phyloP scores from a whole-genome alignment of 768 basidiomycete genomes.

The Nevesoporus exiguus region DNA sequence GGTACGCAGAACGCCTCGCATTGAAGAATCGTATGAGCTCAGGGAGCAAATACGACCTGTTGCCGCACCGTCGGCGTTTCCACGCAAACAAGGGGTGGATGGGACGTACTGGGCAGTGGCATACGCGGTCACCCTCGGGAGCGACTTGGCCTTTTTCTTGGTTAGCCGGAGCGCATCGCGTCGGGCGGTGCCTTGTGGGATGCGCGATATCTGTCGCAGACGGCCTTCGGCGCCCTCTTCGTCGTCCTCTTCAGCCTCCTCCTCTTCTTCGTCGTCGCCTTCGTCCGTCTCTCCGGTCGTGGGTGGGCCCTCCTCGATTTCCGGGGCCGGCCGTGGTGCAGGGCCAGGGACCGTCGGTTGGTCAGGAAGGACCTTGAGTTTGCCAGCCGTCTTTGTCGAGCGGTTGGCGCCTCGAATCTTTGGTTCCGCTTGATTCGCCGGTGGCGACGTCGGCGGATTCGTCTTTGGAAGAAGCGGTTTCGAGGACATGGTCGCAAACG shows the following conservation, averaged over 20 bases:
- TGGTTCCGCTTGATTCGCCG: constrained; percentile 33
- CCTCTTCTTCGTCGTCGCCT: constrained; percentile 61
- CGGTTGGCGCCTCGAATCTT: constrained; percentile 73
- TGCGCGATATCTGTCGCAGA: constrained; percentile 73
- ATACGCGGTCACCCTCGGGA: constrained; percentile 95
- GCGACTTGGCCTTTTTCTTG: constrained; percentile 89
- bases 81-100: neutral
- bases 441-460: constrained; percentile 14
- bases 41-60: constrained; percentile 83
- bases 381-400: constrained; percentile 78
- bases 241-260: constrained; percentile 48
- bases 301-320: constrained; percentile 43
- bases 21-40: constrained; percentile 89
- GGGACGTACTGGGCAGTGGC: constrained; percentile 77
- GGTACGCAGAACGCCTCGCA: constrained; percentile 77
- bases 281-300: constrained; percentile 67
- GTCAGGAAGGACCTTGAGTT: constrained; percentile 86
- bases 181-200: constrained; percentile 91
- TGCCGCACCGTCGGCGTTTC: neutral
- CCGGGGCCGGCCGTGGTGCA: constrained; percentile 22
- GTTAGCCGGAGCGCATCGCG: constrained; percentile 87
- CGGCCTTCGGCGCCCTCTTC: constrained; percentile 58
- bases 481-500: constrained; percentile 24
- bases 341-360: constrained; percentile 56
- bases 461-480: constrained; percentile 33